Conservation (phyloP, 2,329 filamentous ascomycete genomes). For the Xenosphaeropsis pyriputrescens region DNA sequence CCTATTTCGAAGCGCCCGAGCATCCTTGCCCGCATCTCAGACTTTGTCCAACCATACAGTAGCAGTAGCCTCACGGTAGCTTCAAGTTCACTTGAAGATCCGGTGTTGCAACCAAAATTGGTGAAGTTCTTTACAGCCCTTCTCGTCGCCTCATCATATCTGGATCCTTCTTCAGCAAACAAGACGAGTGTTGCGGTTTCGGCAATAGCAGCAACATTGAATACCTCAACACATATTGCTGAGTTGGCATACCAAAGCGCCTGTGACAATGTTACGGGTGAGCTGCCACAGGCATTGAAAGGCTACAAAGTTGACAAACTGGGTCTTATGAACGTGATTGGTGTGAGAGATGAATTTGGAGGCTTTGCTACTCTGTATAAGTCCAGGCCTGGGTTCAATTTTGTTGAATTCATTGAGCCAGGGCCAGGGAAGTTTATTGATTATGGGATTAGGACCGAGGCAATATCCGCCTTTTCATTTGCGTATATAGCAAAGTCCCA, state of each 20-base stretch:
- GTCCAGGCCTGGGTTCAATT: slow-evolving; percentile 9
- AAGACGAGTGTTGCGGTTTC: too few species aligned
- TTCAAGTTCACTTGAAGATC: slow-evolving; percentile 5
- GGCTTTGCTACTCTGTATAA: slow-evolving; percentile 10
- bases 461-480: too few species aligned
- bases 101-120: background rate
- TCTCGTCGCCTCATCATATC: too few species aligned
- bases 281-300: slow-evolving; percentile 6
- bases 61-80: slow-evolving; percentile 10
- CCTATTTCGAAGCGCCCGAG: slow-evolving; percentile 8
- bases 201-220: too few species aligned
- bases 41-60: slow-evolving; percentile 9
- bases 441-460: slow-evolving; percentile 5
- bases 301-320: slow-evolving; percentile 13
- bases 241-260: slow-evolving; percentile 11
- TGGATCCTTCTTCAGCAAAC: too few species aligned
- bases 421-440: slow-evolving; percentile 16
- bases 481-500: too few species aligned
- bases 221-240: slow-evolving; percentile 3
- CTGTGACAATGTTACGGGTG: slow-evolving; percentile 12
- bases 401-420: slow-evolving; percentile 11
- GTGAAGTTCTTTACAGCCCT: too few species aligned
- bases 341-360: slow-evolving; percentile 13
- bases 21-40: slow-evolving; percentile 11
- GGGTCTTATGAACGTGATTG: slow-evolving; percentile 16